Evolutionary conservation across 2,329 filamentous ascomycete genomes (phyloP), one percentile per base, ranked within the genome.

Genomic region (Cryphonectria radicalis): DNA sequence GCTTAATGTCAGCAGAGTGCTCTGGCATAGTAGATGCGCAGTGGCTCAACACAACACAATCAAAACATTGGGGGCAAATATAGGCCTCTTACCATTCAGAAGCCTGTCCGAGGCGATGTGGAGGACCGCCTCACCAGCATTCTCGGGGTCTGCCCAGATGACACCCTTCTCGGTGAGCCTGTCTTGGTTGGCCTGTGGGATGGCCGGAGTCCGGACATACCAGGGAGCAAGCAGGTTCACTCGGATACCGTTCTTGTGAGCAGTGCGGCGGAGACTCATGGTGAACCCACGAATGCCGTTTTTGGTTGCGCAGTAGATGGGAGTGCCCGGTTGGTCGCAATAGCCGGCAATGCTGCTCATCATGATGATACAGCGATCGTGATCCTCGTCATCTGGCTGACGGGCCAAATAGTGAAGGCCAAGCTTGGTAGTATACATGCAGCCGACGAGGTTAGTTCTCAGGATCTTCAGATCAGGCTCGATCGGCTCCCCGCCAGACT

Each of bases 241-340:
- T 0, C 81, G 77, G 68, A 77, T 80, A 4, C 79, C 76, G 50
- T 80, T 76, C 57, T 77, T 76, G 68, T 76, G 78, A 4, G 77
- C 73, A 7, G 78, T 80, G 37, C 77, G 73, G 53, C 80, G 71
- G 59, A 82, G 70, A 14, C 77, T 75, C 70, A 79, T 79, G 78
- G 82, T 79, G n/a, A 82, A 78, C 0, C 80, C 80, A 63, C 81
- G 76, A 67, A 79, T 76, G 4, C 76, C 80, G 75, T 79, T 82
- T 72, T 83, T 83, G 19, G 78, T 79, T 4, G 76, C 76, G 42
- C 75, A 74, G 74, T 83, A 83, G 67, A 79, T 77, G n/a, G 78
- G 73, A 6, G 73, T 75, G 10, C 78, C 75, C 0, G 78, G 77
- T 59, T 77, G 74, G 68, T 80, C 79, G 17, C 81, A 71, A 65